phyloP scores from a whole-genome alignment of 805 yeast species.

The Starmerella khaoyaiensis region DNA sequence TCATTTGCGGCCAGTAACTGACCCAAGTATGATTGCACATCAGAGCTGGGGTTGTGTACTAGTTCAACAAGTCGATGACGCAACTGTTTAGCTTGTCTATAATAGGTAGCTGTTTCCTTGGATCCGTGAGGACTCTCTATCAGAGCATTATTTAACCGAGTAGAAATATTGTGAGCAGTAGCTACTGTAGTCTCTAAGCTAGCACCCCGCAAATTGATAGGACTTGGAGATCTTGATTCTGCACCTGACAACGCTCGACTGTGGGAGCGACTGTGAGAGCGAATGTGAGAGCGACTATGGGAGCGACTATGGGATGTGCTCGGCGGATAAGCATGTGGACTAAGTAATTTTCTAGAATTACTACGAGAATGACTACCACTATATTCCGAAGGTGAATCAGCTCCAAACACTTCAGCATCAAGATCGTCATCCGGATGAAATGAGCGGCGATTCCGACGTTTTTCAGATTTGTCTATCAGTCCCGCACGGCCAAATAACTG shows the following conservation, averaged over 20 bases:
- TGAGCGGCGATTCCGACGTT: constrained; percentile 7
- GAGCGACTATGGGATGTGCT: background rate
- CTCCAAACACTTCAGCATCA: constrained; percentile 13
- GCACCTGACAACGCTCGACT: background rate
- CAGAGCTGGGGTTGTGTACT: constrained; percentile 71
- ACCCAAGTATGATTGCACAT: constrained; percentile 61
- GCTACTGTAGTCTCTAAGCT: constrained; percentile 20
- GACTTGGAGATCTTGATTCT: constrained; percentile 16
- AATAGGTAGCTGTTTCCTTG: constrained; percentile 47
- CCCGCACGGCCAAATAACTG: constrained; percentile 14
- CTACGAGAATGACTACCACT: background rate
- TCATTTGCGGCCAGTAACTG: constrained; percentile 81
- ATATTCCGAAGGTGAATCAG: background rate
- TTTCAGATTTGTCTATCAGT: constrained; percentile 4
- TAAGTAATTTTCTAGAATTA: background rate
- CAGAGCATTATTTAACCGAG: constrained; percentile 51
- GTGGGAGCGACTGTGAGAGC: background rate
- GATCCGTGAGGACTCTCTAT: constrained; percentile 38
- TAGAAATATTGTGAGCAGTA: constrained; percentile 53
- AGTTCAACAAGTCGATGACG: constrained; percentile 71
- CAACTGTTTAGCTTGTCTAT: constrained; percentile 56
- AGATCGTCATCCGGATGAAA: constrained; percentile 17
- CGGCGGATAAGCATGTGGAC: background rate
- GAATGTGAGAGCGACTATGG: too few relatives aligned
- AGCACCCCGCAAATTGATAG: constrained; percentile 20